Evolutionary conservation across 164 flowering plant genomes (phyloP), one percentile per base, ranked within the genome.

Genomic region (Liquidambar formosana): DNA sequence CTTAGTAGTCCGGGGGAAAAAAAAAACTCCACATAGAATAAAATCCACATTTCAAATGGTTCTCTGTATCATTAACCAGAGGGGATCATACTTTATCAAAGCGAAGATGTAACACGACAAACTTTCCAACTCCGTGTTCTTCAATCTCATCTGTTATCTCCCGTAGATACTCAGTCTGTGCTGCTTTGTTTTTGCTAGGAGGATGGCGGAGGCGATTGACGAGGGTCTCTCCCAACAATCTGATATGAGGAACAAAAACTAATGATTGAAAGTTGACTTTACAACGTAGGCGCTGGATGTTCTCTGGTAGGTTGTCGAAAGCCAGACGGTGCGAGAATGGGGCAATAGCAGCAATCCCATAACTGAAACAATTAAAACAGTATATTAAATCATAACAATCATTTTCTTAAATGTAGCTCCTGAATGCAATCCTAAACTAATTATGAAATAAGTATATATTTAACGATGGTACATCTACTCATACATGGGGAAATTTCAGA

Each of bases 251-350:
- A 66, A 95, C 96, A 80, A 95, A 95, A 41, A 44, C 74, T 77
- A 95, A 69, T 10, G 99, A 97, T 76, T 87, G 78, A 76, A 93
- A 95, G 69, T 91, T 91, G 69, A 91, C 97, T 79, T 93, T 95
- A 73, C 99, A 95, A 11, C 99, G 92, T 21, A 93, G 80, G 41
- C 83, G 92, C 73, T 96, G 99, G 72, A 96, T 83, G 57, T 89
- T 76, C 67, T 58, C 13, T 1, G 99, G 89, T 85, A 96, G 67
- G 74, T 84, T 81, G 64, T 96, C 88, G 74, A 96, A 96, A 61
- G 95, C 86, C 78, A 96, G 74, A 12, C 99, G 99, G 68, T 96
- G 99, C 45, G 99, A 96, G 82, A 96, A 96, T 41, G 99, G 99
- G 10, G 99, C 76, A 74, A 96, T 83, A 47, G 99, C 98, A 77